Evolutionary conservation across 495 filamentous ascomycete species (phyloP).

Genomic region (Cladorrhinum samala): DNA sequence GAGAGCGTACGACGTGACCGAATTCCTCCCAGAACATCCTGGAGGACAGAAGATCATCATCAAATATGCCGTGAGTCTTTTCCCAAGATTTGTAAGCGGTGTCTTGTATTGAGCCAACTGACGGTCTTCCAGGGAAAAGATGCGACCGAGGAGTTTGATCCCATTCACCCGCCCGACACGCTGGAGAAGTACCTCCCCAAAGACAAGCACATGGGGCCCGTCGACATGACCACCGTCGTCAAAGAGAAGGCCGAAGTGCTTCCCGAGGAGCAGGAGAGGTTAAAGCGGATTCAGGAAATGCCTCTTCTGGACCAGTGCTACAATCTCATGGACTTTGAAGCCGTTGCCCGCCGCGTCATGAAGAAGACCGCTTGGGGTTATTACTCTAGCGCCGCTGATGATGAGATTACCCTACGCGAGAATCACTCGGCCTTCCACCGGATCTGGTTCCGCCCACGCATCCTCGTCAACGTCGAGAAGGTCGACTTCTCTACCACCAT

Average conservation of each 20-base stretch:
- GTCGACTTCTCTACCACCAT: slow-evolving; percentile 84
- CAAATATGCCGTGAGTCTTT: slow-evolving; percentile 54
- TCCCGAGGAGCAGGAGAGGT: slow-evolving; percentile 71
- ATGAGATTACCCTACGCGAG: slow-evolving; percentile 96
- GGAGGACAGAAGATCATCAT: slow-evolving; percentile 75
- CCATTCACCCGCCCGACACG: slow-evolving; percentile 73
- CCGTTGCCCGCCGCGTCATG: slow-evolving; percentile 80
- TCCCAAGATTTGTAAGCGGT: neutral
- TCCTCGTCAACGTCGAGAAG: slow-evolving; percentile 80
- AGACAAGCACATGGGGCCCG: slow-evolving; percentile 82
- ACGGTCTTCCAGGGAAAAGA: slow-evolving; percentile 55
- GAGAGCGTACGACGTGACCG: slow-evolving; percentile 76
- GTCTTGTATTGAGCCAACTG: neutral
- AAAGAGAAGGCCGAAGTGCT: slow-evolving; percentile 61
- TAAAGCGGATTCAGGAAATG: slow-evolving; percentile 69
- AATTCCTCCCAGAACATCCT: slow-evolving; percentile 66
- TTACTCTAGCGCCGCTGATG: slow-evolving; percentile 92
- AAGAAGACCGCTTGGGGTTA: slow-evolving; percentile 95
- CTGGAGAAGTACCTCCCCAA: slow-evolving; percentile 75
- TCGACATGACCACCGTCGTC: slow-evolving; percentile 83
- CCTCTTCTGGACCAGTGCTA: slow-evolving; percentile 84
- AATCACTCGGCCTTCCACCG: slow-evolving; percentile 95
- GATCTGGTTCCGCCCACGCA: slow-evolving; percentile 89
- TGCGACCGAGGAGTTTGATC: slow-evolving; percentile 76
- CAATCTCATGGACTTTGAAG: slow-evolving; percentile 92